Evolutionary conservation across 1,284 basidiomycete genomes (phyloP), one percentile per base, ranked within the genome.

Genomic region (Apiotrichum siamense): DNA sequence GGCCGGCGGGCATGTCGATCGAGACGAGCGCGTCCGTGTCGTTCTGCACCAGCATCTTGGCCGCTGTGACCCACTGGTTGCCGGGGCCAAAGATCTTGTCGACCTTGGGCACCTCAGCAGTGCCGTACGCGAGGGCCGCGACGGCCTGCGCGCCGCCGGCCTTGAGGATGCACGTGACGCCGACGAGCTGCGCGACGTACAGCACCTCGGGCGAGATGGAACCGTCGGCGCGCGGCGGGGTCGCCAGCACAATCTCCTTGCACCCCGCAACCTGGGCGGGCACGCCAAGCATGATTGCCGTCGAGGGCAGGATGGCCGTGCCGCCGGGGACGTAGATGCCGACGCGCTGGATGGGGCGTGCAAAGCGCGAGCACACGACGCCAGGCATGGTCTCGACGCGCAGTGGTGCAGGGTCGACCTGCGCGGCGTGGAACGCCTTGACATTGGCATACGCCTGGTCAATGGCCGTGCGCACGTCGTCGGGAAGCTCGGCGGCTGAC

Each of bases 11-110:
- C 91, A 98, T 98, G 74, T 99, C 96, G 67, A 98, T 99, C 20
- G 88, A 87, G 11, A 97, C 91, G 54, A 93, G 77, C 6, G 96
- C 94, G 66, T 93, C 88, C n/a, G 92, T 96, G 70, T 98, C 96
- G 72, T 97, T 97, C 74, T 97, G 92, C 21, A 97, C 92, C 56
- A 97, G 76, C 96, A 98, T 97, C 79, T 99, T 99, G 51, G 94
- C 94, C 1, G 96, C 96, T 0, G 94, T 98, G 24, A 99, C 96
- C 87, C 94, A 99, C 73, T 98, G 96, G 72, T 98, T 98, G 23
- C 96, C 96, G 3, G 96, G 96, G 18, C 96, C 96, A 65, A 97
- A 96, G 62, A 98, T 94, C 77, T 97, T 99, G 79, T 98, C 96
- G 17, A 98, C 96, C 76, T 99, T 98, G n/a, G 92, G 91, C 9